Percentiles rank a stretch among this genome's conserved stretches.
phyloP scores from a whole-genome alignment of 306 rosid genomes.

The Cicer chorassanicum region DNA sequence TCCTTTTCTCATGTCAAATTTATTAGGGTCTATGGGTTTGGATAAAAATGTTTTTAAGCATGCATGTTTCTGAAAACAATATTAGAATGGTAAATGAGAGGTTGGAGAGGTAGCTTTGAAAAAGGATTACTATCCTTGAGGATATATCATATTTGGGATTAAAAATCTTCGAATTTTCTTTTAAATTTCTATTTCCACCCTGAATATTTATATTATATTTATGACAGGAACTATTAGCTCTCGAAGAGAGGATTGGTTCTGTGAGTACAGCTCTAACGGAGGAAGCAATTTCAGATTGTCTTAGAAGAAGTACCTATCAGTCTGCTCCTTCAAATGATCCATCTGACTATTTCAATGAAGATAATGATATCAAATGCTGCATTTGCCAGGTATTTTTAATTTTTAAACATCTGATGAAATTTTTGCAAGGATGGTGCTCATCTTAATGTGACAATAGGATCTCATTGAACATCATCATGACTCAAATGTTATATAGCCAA shows the following conservation, averaged over 20 bases:
- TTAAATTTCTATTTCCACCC: conserved; percentile 9
- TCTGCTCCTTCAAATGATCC: conserved; percentile 50
- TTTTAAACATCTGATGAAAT: neutral
- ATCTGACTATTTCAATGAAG: conserved; percentile 39
- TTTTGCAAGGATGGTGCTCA: conserved; percentile 2
- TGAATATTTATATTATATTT: conserved; percentile 6
- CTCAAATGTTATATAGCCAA: conserved; percentile 5
- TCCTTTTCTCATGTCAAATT: conserved; percentile 17
- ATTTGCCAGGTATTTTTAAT: conserved; percentile 76
- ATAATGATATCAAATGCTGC: conserved; percentile 72
- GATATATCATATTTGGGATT: neutral
- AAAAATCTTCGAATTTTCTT: neutral
- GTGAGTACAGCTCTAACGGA: conserved; percentile 88
- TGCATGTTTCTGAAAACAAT: conserved; percentile 3
- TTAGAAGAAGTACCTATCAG: conserved; percentile 60
- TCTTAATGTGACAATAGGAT: neutral
- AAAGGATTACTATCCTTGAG: conserved; percentile 30
- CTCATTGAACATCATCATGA: conserved; percentile 6
- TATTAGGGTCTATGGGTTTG: conserved; percentile 12
- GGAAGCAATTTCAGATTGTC: conserved; percentile 67
- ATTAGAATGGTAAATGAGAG: neutral
- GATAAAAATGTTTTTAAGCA: conserved; percentile 13
- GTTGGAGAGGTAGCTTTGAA: conserved; percentile 26
- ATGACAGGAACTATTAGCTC: conserved; percentile 81
- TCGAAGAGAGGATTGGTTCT: conserved; percentile 89